Base-by-base conservation (phyloP, 495 filamentous ascomycete species). In the Friedmanniomyces simplex region DNA sequence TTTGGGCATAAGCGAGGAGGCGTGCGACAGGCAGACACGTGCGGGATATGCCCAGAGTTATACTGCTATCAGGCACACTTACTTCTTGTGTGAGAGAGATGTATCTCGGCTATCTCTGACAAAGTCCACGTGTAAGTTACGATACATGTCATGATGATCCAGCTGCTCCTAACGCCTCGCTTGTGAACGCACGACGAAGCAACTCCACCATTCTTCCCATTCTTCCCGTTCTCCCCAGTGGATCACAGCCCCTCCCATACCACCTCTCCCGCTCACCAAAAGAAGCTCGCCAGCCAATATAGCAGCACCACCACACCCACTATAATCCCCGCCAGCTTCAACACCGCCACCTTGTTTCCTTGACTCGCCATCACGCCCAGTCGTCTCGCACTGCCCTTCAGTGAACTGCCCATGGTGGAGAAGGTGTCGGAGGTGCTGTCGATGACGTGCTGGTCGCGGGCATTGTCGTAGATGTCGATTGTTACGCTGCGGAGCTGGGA, bases 381-480 rank as follows among this genome's bases (percentile, higher is more conserved):
- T n/a, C 93, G 81, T 37, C 79, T 76, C 28, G 90, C 91, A 62
- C 88, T 93, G 47, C 89, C 88, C 69, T 91, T 93, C 18, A 98
- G 74, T 45, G 78, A 79, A 7, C 77, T 75, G 57, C 76, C 77
- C 69, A 86, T 82, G 32, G 76, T 80, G 47, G 79, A 82, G 71
- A 86, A 86, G 49, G 80, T 79, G 63, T 85, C 82, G 51, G 68
- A 81, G 43, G 87, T 88, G 63, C 81, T 79, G 69, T 97, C 89
- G 57, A 98, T 87, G 26, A 93, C 78, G 52, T 85, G 81, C 66
- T 96, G 91, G 65, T 85, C 81, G 39, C 88, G 79, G 39, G 93
- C 93, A 67, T 90, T 87, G 73, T 96, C 90, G 74, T 96, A 95
- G 68, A 98, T 98, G 73, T 97, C 88, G 45, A 96, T 82, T n/a